Conservation (phyloP, 106 monocot species). For the Dioscorea alata region DNA sequence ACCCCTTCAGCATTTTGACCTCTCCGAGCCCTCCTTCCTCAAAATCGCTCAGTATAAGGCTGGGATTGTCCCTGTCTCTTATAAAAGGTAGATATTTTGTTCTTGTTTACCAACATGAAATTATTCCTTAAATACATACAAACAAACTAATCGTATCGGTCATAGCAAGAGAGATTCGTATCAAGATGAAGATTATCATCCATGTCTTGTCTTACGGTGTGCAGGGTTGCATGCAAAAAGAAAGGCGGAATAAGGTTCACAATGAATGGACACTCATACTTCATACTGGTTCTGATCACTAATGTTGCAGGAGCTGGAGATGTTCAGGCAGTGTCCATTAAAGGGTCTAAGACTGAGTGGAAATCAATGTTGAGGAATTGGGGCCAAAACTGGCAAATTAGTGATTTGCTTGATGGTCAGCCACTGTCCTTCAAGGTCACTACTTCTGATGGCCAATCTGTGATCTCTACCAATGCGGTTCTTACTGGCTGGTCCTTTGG, state of each 20-base stretch:
- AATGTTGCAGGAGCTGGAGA: slow-evolving; percentile 15
- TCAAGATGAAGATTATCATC: no score
- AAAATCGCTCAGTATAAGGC: slow-evolving; percentile 42
- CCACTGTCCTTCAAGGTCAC: slow-evolving; percentile 21
- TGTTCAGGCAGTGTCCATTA: slow-evolving; percentile 15
- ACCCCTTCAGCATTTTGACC: slow-evolving; percentile 44
- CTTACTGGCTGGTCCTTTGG: slow-evolving; percentile 14
- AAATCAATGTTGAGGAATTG: slow-evolving; percentile 15
- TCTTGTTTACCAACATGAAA: background rate
- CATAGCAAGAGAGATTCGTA: no score
- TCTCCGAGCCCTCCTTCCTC: slow-evolving; percentile 47
- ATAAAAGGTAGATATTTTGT: slow-evolving; percentile 22
- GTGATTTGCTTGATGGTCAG: slow-evolving; percentile 6
- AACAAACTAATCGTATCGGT: no score
- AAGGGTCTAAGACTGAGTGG: slow-evolving; percentile 14
- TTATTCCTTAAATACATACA: no score
- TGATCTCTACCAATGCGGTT: slow-evolving; percentile 10
- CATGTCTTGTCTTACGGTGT: background rate
- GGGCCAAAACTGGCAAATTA: slow-evolving; percentile 18
- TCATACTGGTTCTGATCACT: slow-evolving; percentile 13
- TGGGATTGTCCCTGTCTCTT: slow-evolving; percentile 50
- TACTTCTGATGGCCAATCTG: slow-evolving; percentile 15
- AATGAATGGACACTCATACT: slow-evolving; percentile 15
- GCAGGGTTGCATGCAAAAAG: slow-evolving; percentile 15
- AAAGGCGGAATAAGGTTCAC: slow-evolving; percentile 16